Evolutionary conservation across 2,329 filamentous ascomycete species (phyloP), one percentile per base, ranked within the genome.

Genomic region (Lachnellula arida): DNA sequence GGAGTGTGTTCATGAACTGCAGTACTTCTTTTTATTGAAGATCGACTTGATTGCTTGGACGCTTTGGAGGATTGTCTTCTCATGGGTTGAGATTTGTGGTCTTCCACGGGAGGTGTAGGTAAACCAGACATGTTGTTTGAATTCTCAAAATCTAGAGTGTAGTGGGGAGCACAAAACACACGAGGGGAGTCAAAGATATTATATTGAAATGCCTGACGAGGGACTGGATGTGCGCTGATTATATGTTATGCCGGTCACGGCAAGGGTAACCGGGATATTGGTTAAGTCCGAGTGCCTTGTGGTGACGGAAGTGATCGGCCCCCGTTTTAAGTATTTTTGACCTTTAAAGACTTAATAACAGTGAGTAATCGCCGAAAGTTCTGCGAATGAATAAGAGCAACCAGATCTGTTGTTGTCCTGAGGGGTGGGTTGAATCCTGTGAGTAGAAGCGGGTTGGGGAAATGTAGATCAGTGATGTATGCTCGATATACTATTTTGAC

Each of bases 1-100:
- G 74, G 68, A 54, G 68, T 72, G 54, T 75, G 72, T 44, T 63
- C 60, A 51, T 62, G 58, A 54, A 57, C 46, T n/a, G 35, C 44
- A 17, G 23, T 43, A 5, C 60, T 58, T 53, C 61, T 60, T 51
- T 65, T 65, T 14, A 58, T 65, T 14, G 60, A 61, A 49, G 42
- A 51, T 49, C 61, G 47, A 53, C 51, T 62, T 40, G 58, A 53
- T 40, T 54, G 49, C 50, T 60, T 63, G 11, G 58, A 71, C 32
- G 50, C 15, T 53, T 65, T 65, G 8, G 59, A 57, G 12, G 57
- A 39, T 28, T 56, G 62, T 50, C 57, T 63, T 17, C 56, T 43
- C 19, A 59, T 39, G 39, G 54, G 49, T 39, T 51, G 55, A 35
- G 57, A 51, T 46, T 62, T 62, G 17, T 54, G 47, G 46, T 63